Evolutionary conservation across 2,329 filamentous ascomycete genomes (phyloP).

Genomic region (Orbilia quercus): DNA sequence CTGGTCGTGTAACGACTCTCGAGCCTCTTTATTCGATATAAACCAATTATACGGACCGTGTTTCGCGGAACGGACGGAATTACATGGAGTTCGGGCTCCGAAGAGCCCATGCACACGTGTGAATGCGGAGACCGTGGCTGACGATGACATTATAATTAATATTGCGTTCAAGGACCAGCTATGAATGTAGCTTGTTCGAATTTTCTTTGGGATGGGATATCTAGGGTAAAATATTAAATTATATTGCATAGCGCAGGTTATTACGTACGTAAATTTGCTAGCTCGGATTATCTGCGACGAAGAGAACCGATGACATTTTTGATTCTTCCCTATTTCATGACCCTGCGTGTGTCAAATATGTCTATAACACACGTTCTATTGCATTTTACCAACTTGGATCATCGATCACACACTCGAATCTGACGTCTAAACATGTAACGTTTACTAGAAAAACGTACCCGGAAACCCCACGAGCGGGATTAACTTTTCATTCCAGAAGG

Average conservation of each 20-base stretch:
- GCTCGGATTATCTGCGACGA: too few species aligned
- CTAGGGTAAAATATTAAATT: too few species aligned
- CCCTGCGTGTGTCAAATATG: neutral
- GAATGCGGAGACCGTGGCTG: neutral
- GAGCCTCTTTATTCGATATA: neutral
- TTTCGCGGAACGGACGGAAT: neutral
- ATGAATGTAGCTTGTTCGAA: too few species aligned
- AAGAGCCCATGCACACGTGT: neutral
- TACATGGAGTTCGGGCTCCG: conserved; percentile 1
- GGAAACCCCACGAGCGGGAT: neutral
- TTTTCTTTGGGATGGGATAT: too few species aligned
- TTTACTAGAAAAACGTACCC: too few species aligned
- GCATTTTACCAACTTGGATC: neutral
- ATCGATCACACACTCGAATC: neutral
- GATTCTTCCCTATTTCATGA: neutral
- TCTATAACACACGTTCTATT: neutral
- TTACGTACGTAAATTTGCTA: too few species aligned
- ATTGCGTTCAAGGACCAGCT: too few species aligned
- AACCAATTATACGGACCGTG: neutral
- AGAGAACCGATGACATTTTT: too few species aligned
- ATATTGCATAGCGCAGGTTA: too few species aligned
- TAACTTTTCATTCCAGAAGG: neutral
- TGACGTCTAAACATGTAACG: too few species aligned
- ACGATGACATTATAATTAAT: too few species aligned
- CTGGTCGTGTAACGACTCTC: neutral